Percentiles rank a stretch among this genome's conserved stretches.
phyloP scores from a whole-genome alignment of 2,329 filamentous ascomycete species.

The Huntiella moniliformis region DNA sequence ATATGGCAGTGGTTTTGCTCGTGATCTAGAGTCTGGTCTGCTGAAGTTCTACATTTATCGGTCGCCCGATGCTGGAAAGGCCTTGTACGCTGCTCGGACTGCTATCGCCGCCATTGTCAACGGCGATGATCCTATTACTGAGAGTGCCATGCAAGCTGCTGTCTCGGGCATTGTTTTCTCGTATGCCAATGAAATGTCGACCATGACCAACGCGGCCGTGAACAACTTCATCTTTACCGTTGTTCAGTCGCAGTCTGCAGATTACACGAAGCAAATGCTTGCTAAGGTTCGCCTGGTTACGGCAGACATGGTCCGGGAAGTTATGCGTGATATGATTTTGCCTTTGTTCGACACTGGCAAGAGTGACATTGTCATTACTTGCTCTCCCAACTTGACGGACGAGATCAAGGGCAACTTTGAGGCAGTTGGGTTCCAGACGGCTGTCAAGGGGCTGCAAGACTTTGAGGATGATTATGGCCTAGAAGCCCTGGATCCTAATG shows the following conservation, averaged over 20 bases:
- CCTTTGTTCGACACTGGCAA: constrained; percentile 63
- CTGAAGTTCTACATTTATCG: constrained; percentile 77
- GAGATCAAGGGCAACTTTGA: constrained; percentile 57
- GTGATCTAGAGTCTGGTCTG: constrained; percentile 60
- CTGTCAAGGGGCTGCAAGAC: constrained; percentile 52
- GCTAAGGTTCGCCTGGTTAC: constrained; percentile 58
- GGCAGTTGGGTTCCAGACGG: constrained; percentile 57
- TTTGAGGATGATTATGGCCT: constrained; percentile 88
- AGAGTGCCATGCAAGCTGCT: constrained; percentile 69
- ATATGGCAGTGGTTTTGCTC: constrained; percentile 67
- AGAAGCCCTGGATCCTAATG: constrained; percentile 40
- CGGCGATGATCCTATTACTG: constrained; percentile 55
- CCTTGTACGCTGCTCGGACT: constrained; percentile 56
- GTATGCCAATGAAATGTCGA: constrained; percentile 77
- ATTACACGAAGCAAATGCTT: constrained; percentile 62
- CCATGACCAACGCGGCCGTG: constrained; percentile 62
- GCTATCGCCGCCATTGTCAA: constrained; percentile 58
- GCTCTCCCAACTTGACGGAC: constrained; percentile 68
- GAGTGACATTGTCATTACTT: constrained; percentile 76
- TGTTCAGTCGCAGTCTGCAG: constrained; percentile 52
- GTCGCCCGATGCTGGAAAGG: constrained; percentile 74
- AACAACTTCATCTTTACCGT: constrained; percentile 72
- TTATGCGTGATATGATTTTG: constrained; percentile 56
- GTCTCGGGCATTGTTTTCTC: constrained; percentile 74
- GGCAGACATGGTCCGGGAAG: constrained; percentile 55